Conservation (phyloP, 441 rosid species). For the Syzygium syzygioides region DNA sequence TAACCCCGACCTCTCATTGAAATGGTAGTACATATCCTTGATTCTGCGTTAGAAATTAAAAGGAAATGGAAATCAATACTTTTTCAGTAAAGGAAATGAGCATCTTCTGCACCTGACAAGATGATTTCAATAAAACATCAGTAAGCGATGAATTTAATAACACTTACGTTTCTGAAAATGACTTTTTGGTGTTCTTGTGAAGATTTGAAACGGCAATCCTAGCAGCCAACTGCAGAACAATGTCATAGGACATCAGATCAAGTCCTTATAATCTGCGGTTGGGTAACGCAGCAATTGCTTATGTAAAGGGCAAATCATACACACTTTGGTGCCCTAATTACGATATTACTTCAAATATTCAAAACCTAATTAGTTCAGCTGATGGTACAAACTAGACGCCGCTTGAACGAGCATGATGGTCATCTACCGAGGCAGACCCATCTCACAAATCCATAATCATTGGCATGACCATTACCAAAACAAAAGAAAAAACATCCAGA, state of each 20-base stretch:
- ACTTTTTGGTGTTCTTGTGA: conserved; percentile 80
- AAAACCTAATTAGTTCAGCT: neutral
- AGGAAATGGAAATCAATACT: neutral
- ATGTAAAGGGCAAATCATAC: neutral
- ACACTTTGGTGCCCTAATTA: neutral
- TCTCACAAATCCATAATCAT: neutral
- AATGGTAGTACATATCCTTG: conserved; percentile 69
- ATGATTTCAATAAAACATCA: neutral
- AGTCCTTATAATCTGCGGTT: neutral
- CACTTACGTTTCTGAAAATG: conserved; percentile 85
- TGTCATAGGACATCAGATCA: neutral
- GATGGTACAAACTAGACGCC: neutral
- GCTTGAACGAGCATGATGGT: neutral
- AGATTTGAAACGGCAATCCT: conserved; percentile 89
- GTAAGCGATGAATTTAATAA: neutral
- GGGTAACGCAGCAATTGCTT: neutral
- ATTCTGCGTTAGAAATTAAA: conserved; percentile 36
- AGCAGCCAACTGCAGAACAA: conserved; percentile 68
- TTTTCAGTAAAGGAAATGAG: neutral
- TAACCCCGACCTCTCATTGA: conserved; percentile 58
- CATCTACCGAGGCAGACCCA: neutral
- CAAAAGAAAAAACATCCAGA: neutral
- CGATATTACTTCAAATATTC: neutral
- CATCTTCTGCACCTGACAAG: neutral
- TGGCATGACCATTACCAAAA: neutral